phyloP scores from a whole-genome alignment of 768 basidiomycete species.

The Psilocybe cubensis region DNA sequence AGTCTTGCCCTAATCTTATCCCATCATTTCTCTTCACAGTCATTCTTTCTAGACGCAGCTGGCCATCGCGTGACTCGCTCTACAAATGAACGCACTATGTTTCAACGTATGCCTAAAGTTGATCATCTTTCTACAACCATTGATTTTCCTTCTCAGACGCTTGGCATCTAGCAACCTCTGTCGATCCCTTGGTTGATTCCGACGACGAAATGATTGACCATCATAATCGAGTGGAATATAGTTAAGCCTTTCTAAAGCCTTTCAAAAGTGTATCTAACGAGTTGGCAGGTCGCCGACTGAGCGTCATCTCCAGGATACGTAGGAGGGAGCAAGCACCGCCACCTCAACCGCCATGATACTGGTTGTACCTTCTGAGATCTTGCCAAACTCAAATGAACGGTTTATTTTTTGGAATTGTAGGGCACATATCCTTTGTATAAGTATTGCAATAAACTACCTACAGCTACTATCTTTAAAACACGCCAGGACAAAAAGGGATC shows the following conservation, averaged over 20 bases:
- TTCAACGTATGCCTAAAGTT: conserved; percentile 42
- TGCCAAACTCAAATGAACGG: not conserved
- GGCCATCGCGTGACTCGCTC: conserved; percentile 7
- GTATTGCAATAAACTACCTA: conserved; percentile 18
- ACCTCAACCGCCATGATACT: conserved; percentile 3
- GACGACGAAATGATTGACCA: conserved; percentile 74
- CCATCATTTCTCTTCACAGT: not conserved
- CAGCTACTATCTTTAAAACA: conserved; percentile 10
- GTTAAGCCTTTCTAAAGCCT: conserved; percentile 39
- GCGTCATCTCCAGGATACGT: conserved; percentile 55
- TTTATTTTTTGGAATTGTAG: conserved; percentile 7
- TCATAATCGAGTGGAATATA: conserved; percentile 64
- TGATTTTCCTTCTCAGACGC: conserved; percentile 52
- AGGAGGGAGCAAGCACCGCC: conserved; percentile 51
- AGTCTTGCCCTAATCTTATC: not conserved
- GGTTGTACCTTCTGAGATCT: too few relatives aligned
- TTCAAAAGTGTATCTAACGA: not conserved
- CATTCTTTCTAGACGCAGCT: conserved; percentile 1
- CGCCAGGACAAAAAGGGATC: conserved; percentile 16
- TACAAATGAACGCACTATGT: conserved; percentile 42
- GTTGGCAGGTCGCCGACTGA: conserved; percentile 51
- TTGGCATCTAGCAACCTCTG: conserved; percentile 65
- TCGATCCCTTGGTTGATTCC: conserved; percentile 72
- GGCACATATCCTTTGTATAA: conserved; percentile 13
- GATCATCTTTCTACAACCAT: conserved; percentile 7